phyloP scores from a whole-genome alignment of 2,329 filamentous ascomycete species.

The Stachybotrys elegans region DNA sequence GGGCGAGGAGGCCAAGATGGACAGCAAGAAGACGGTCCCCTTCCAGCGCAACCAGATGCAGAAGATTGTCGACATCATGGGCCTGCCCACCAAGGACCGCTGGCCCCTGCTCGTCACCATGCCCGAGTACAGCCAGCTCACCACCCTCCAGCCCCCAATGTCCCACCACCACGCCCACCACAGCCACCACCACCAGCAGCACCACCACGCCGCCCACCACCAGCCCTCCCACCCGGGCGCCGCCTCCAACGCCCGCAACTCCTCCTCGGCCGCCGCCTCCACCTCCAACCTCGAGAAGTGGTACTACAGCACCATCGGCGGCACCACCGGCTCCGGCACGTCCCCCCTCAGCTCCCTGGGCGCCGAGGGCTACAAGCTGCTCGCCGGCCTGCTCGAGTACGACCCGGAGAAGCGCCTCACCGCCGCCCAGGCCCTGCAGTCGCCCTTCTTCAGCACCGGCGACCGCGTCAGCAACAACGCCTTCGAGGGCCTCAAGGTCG shows the following conservation, averaged over 20 bases:
- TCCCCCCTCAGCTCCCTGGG: slow-evolving; percentile 57
- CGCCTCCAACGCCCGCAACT: slow-evolving; percentile 20
- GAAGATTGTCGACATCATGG: slow-evolving; percentile 96
- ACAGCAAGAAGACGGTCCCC: slow-evolving; percentile 93
- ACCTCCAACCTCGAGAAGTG: slow-evolving; percentile 66
- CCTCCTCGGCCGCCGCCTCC: slow-evolving; percentile 26
- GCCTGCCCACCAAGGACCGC: slow-evolving; percentile 78
- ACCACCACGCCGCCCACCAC: slow-evolving; percentile 36
- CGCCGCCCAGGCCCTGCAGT: slow-evolving; percentile 81
- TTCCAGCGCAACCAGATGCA: slow-evolving; percentile 99
- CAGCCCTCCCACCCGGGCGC: slow-evolving; percentile 25
- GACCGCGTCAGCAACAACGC: slow-evolving; percentile 75
- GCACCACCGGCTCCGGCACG: slow-evolving; percentile 33
- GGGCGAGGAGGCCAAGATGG: slow-evolving; percentile 98
- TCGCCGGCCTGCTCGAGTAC: slow-evolving; percentile 82
- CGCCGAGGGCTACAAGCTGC: slow-evolving; percentile 73
- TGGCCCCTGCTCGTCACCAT: slow-evolving; percentile 83
- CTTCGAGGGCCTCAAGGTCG: slow-evolving; percentile 82
- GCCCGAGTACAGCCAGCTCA: slow-evolving; percentile 77
- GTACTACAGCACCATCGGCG: slow-evolving; percentile 68
- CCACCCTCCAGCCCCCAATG: slow-evolving; percentile 46
- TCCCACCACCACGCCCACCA: slow-evolving; percentile 36
- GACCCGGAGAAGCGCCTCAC: slow-evolving; percentile 86
- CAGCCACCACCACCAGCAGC: slow-evolving; percentile 39
- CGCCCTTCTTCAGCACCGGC: slow-evolving; percentile 79